Percentiles rank a stretch among this genome's conserved stretches.
Evolutionary conservation across 108 stramenopile genomes (phyloP).

Genomic region (Cyclotella sp.): DNA sequence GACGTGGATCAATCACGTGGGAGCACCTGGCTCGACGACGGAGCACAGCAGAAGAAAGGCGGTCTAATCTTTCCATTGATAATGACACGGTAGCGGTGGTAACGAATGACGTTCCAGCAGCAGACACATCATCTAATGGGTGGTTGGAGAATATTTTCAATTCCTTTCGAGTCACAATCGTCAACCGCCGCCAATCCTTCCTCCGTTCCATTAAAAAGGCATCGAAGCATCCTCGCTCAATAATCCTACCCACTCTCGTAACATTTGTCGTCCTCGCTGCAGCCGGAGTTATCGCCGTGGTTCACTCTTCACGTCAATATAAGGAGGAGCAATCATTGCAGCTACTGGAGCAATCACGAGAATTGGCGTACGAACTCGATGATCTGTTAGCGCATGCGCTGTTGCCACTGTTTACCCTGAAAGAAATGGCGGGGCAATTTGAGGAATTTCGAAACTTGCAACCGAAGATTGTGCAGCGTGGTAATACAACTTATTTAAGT

Average conservation of each 20-base stretch:
- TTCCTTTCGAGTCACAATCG: neutral
- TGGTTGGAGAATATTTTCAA: neutral
- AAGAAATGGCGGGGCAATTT: constrained; percentile 5
- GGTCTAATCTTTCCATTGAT: neutral
- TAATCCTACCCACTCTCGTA: neutral
- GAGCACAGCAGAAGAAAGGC: neutral
- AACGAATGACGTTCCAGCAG: neutral
- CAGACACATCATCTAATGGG: neutral
- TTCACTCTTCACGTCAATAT: neutral
- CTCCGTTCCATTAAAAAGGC: neutral
- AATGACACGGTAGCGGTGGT: neutral
- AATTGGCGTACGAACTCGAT: neutral
- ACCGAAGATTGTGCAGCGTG: neutral
- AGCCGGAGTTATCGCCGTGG: neutral
- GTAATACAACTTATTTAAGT: neutral
- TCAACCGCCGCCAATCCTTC: neutral
- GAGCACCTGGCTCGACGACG: neutral
- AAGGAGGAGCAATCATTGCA: neutral
- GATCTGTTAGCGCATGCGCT: neutral
- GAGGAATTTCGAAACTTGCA: neutral
- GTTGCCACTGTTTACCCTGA: neutral
- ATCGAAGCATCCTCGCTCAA: neutral
- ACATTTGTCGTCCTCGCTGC: neutral
- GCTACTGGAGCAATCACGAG: neutral
- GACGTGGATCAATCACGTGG: neutral